Conservation (phyloP, 2,329 filamentous ascomycete species). For the Claviceps sp. region DNA sequence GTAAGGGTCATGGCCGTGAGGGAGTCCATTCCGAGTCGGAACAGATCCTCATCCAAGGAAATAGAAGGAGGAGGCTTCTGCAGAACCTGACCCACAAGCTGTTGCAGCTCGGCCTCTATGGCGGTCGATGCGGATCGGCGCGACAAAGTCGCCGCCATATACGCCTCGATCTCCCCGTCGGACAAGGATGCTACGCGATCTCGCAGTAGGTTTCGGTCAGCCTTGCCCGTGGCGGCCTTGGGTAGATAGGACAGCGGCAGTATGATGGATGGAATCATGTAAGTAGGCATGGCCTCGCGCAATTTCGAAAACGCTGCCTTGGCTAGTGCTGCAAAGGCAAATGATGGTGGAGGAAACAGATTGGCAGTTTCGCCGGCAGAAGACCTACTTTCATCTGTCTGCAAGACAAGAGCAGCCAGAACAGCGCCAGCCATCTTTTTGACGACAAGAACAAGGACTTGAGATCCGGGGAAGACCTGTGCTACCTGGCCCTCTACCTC, state of each 20-base stretch:
- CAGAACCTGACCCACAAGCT: background rate
- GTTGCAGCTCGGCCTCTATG: background rate
- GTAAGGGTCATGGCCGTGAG: background rate
- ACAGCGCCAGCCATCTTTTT: background rate
- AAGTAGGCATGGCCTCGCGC: background rate
- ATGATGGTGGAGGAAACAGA: background rate
- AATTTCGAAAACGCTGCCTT: background rate
- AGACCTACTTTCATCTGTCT: background rate
- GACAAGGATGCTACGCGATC: background rate
- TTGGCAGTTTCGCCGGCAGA: background rate
- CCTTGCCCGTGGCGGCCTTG: background rate
- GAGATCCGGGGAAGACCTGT: background rate
- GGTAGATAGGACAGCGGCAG: background rate
- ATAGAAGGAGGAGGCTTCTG: background rate
- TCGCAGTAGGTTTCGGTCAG: background rate
- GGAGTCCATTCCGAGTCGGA: background rate
- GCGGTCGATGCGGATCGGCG: background rate
- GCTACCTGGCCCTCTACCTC: slow-evolving; percentile 6
- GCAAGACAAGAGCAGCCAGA: background rate
- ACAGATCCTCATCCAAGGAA: background rate
- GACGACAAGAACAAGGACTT: background rate
- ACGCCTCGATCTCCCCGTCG: background rate
- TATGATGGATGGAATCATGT: background rate
- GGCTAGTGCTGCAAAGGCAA: background rate
- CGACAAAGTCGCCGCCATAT: background rate